A percentile compares a stretch with the other conserved stretches of the same genome.
Evolutionary conservation across 2,329 filamentous ascomycete species (phyloP).

Genomic region (Westerdykella aurantiaca): DNA sequence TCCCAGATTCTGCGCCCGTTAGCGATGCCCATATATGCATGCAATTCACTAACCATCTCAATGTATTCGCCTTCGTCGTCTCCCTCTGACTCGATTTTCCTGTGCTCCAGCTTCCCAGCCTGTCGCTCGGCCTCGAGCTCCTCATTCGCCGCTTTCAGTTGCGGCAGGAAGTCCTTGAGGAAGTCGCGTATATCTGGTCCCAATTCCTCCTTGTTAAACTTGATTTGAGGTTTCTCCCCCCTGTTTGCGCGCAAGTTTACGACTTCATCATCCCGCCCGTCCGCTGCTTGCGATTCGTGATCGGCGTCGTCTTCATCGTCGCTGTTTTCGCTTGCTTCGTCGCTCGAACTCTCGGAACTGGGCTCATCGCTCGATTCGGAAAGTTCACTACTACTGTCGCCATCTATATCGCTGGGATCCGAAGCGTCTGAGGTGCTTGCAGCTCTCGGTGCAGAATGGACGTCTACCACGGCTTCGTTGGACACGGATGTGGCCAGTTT

Average conservation of each 20-base stretch:
- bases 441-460: slow-evolving; percentile 14
- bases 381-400: slow-evolving; percentile 23
- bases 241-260: slow-evolving; percentile 26
- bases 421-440: slow-evolving; percentile 13
- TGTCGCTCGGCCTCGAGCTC: slow-evolving; percentile 38
- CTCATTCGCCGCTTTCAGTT: slow-evolving; percentile 41
- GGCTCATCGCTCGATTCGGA: slow-evolving; percentile 35
- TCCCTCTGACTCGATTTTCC: slow-evolving; percentile 31
- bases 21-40: slow-evolving; percentile 5
- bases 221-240: slow-evolving; percentile 30
- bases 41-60: slow-evolving; percentile 34
- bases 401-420: slow-evolving; percentile 17
- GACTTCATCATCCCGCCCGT: slow-evolving; percentile 10
- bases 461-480: slow-evolving; percentile 14
- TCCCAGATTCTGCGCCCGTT: slow-evolving; percentile 35
- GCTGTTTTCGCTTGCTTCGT: slow-evolving; percentile 16
- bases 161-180: slow-evolving; percentile 40
- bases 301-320: slow-evolving; percentile 13
- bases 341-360: slow-evolving; percentile 30
- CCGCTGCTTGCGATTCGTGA: slow-evolving; percentile 1
- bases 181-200: slow-evolving; percentile 29
- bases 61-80: slow-evolving; percentile 30
- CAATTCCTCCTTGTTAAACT: slow-evolving; percentile 17
- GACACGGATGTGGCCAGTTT: slow-evolving; percentile 11
- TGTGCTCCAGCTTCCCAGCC: slow-evolving; percentile 34